A percentile compares a stretch with the other conserved stretches of the same genome.
Evolutionary conservation across 2,329 filamentous ascomycete species (phyloP).

Genomic region (Dactylellina drechsleri): DNA sequence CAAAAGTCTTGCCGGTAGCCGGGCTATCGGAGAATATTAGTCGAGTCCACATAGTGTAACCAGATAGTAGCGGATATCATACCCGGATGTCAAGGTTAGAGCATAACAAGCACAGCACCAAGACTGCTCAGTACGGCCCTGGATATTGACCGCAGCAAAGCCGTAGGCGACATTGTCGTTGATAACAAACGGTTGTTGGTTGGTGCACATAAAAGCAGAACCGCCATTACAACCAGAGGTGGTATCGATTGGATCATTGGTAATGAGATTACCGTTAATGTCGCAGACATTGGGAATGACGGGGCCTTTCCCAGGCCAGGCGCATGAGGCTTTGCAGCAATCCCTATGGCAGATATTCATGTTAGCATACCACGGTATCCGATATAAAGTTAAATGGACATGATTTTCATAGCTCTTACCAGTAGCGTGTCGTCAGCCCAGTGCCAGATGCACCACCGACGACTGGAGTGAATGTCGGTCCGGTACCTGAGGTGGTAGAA

Average conservation of each 20-base stretch:
- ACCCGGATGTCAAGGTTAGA: conserved; percentile 67
- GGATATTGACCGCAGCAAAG: conserved; percentile 71
- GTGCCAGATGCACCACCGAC: conserved; percentile 56
- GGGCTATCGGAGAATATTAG: conserved; percentile 60
- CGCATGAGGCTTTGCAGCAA: conserved; percentile 77
- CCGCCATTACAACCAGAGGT: conserved; percentile 68
- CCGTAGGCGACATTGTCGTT: conserved; percentile 71
- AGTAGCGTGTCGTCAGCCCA: conserved; percentile 61
- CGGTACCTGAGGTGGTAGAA: conserved; percentile 12
- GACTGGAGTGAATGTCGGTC: conserved; percentile 21
- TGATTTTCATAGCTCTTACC: conserved; percentile 41
- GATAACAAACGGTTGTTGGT: conserved; percentile 72
- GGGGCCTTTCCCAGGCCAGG: conserved; percentile 59
- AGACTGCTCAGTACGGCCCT: conserved; percentile 68
- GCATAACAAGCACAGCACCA: conserved; percentile 76
- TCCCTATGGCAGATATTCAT: conserved; percentile 61
- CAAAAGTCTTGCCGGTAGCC: conserved; percentile 71
- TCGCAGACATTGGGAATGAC: conserved; percentile 50
- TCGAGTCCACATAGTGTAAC: not conserved
- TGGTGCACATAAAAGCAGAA: conserved; percentile 70
- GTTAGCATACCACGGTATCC: too few relatives aligned
- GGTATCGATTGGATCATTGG: conserved; percentile 44
- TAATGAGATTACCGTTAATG: conserved; percentile 42
- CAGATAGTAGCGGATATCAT: not conserved
- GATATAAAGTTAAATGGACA: too few relatives aligned